Percentiles rank a stretch among this genome's conserved stretches.
Conservation (phyloP, 345 rosid species). For the Acer negundo region DNA sequence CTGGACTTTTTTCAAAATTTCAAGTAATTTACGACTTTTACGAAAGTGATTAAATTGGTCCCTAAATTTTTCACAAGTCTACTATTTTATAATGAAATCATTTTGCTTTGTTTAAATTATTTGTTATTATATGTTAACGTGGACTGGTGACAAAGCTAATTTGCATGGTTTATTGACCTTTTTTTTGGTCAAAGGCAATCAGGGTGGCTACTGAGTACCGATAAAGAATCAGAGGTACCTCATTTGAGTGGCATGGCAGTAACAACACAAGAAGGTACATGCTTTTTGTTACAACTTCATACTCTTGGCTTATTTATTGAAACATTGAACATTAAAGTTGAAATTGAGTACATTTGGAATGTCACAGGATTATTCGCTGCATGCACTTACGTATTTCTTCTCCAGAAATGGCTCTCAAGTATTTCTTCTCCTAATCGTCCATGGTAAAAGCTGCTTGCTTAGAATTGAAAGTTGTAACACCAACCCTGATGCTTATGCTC, state of each 20-base stretch:
- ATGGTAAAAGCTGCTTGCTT: not conserved
- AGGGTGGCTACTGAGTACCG: constrained; percentile 76
- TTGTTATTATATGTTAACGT: constrained; percentile 38
- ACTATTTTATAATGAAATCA: not conserved
- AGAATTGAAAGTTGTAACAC: not conserved
- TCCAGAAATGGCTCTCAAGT: constrained; percentile 81
- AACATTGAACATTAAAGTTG: constrained; percentile 6
- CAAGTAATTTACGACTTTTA: too few species aligned
- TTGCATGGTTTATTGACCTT: constrained; percentile 15
- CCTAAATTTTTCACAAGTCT: too few species aligned
- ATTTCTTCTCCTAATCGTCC: not conserved
- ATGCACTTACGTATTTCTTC: constrained; percentile 80
- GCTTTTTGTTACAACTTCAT: constrained; percentile 10
- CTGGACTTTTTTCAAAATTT: too few species aligned
- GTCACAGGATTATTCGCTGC: constrained; percentile 72
- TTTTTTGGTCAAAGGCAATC: constrained; percentile 61
- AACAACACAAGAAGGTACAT: constrained; percentile 68
- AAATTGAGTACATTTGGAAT: constrained; percentile 24
- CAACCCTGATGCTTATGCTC: not conserved
- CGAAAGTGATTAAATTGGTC: too few species aligned
- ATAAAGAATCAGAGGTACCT: constrained; percentile 61
- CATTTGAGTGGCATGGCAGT: constrained; percentile 88
- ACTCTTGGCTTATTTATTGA: constrained; percentile 16
- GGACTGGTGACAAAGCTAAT: constrained; percentile 87
- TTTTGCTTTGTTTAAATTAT: constrained; percentile 3